These are phyloP conservation scores for Tanozyma kutaoensis DNA, from an alignment of 805 yeast species.

Conservation along the genomic window DNA sequence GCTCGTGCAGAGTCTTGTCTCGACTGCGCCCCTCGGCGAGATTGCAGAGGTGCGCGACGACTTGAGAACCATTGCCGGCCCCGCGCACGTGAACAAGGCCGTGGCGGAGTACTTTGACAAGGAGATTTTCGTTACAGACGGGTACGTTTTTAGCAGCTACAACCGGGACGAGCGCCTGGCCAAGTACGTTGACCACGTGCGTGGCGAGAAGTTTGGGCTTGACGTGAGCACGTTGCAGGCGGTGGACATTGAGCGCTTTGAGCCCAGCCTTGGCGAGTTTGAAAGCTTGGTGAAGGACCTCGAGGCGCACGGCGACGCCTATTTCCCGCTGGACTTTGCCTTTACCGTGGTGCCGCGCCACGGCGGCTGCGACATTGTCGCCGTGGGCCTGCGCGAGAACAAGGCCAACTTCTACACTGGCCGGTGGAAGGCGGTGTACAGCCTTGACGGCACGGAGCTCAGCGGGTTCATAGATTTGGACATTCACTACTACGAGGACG, in stretches of 20 bases:
- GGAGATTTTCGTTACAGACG: constrained; percentile 16
- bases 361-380: constrained; percentile 21
- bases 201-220: constrained; percentile 38
- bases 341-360: constrained; percentile 25
- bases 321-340: constrained; percentile 49
- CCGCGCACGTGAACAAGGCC: constrained; percentile 4
- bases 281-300: constrained; percentile 19
- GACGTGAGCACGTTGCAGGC: constrained; percentile 38
- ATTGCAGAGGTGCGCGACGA: constrained; percentile 13
- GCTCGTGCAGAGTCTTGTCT: constrained; percentile 16
- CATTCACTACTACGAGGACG: constrained; percentile 92
- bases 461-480: constrained; percentile 35
- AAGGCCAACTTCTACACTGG: constrained; percentile 82
- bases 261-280: constrained; percentile 10
- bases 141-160: constrained; percentile 17
- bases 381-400: constrained; percentile 62
- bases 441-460: constrained; percentile 30
- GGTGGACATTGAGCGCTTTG: constrained; percentile 37
- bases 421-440: constrained; percentile 65
- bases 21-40: constrained; percentile 27
- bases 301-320: constrained; percentile 42
- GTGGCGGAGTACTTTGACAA: constrained; percentile 15
- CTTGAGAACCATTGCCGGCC: constrained; percentile 11
- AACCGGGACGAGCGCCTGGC: constrained; percentile 20
- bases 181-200: constrained; percentile 39